A percentile compares a stretch with the other conserved stretches of the same genome.
Evolutionary conservation across 2,329 filamentous ascomycete genomes (phyloP).

Genomic region (Teratosphaeria epicoccoides): DNA sequence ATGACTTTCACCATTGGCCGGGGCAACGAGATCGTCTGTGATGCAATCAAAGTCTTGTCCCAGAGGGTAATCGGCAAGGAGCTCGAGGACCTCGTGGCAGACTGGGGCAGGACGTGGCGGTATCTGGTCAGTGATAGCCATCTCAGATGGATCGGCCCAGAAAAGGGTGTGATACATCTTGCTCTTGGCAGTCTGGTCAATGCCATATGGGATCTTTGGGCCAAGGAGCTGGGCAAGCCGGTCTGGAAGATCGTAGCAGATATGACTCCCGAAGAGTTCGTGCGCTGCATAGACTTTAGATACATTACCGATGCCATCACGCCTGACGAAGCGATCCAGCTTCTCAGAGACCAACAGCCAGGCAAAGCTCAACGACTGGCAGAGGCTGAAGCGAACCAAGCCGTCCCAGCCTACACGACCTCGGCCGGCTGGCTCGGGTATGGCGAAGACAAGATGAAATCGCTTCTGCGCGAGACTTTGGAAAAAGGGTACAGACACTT

Average conservation of each 20-base stretch:
- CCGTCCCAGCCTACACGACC: constrained; percentile 85
- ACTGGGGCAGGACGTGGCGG: constrained; percentile 85
- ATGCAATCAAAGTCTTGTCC: constrained; percentile 68
- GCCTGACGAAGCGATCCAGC: constrained; percentile 64
- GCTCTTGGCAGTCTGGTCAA: constrained; percentile 78
- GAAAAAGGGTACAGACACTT: constrained; percentile 71
- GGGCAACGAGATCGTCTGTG: constrained; percentile 85
- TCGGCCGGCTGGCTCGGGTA: constrained; percentile 89
- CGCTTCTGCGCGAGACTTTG: constrained; percentile 63
- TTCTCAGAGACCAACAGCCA: constrained; percentile 55
- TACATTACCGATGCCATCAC: constrained; percentile 94
- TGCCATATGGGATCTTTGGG: constrained; percentile 93
- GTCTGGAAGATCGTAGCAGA: constrained; percentile 86
- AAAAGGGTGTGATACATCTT: constrained; percentile 90
- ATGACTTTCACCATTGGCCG: constrained; percentile 84
- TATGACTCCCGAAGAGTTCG: constrained; percentile 80
- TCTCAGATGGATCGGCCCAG: constrained; percentile 85
- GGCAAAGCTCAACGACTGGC: constrained; percentile 61
- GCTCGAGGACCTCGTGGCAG: constrained; percentile 61
- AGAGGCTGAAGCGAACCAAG: constrained; percentile 61
- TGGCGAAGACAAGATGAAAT: constrained; percentile 74
- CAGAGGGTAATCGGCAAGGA: constrained; percentile 65
- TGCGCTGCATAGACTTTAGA: constrained; percentile 81
- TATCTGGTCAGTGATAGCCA: constrained; percentile 86
- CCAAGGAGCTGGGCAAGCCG: constrained; percentile 72